Percentiles rank a stretch among this genome's conserved stretches.
Conservation (phyloP, 495 filamentous ascomycete genomes). For the Oleoguttula mirabilis region DNA sequence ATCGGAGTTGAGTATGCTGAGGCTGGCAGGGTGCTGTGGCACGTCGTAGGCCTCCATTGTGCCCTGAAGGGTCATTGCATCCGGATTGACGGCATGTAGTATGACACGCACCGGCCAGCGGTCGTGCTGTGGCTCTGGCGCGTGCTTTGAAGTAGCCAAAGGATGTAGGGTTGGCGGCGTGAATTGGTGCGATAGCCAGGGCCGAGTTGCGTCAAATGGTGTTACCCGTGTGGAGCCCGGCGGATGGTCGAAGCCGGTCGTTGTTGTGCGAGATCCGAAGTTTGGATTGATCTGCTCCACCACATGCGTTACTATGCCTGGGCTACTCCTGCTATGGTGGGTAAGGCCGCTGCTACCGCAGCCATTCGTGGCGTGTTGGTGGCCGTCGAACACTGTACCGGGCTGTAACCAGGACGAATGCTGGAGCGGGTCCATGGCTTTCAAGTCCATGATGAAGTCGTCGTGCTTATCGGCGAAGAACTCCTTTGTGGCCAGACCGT, state of each 20-base stretch:
- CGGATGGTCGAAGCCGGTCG: constrained; percentile 21
- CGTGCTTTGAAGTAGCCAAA: neutral
- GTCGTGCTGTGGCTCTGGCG: constrained; percentile 36
- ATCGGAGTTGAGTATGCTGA: constrained; percentile 10
- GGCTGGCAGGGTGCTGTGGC: constrained; percentile 31
- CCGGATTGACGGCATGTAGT: constrained; percentile 54
- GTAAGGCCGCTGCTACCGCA: neutral
- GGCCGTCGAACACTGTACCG: constrained; percentile 52
- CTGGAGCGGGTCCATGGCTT: constrained; percentile 41
- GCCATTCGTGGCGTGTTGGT: constrained; percentile 38
- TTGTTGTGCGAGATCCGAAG: constrained; percentile 13
- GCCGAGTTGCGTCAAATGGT: constrained; percentile 24
- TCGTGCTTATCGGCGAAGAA: constrained; percentile 41
- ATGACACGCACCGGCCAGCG: constrained; percentile 64
- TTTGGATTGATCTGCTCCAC: constrained; percentile 20
- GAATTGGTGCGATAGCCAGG: constrained; percentile 25
- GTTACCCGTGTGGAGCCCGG: constrained; percentile 14
- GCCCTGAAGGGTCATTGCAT: constrained; percentile 52
- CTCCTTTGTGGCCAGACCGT: constrained; percentile 35
- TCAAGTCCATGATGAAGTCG: constrained; percentile 52
- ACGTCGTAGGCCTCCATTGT: constrained; percentile 74
- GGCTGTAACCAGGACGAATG: constrained; percentile 54
- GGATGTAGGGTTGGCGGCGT: constrained; percentile 6
- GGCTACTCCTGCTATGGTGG: neutral
- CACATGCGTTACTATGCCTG: constrained; percentile 5